Conservation (phyloP, 1,139 yeast species). For the Debaryomyces robertsiae region DNA sequence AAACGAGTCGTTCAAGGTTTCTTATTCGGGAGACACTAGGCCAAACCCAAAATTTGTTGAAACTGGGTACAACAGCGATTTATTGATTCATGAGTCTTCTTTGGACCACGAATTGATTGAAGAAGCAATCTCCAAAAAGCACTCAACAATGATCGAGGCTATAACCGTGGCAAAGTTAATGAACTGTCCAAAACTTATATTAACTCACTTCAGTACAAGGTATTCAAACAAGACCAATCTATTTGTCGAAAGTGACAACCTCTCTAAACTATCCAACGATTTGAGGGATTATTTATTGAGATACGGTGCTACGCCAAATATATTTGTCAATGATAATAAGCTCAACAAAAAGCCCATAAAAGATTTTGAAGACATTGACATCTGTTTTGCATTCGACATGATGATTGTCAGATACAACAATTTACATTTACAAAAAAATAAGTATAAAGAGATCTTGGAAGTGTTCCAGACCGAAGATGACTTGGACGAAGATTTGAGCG, state of each 20-base stretch:
- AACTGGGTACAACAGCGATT: slow-evolving; percentile 69
- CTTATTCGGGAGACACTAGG: slow-evolving; percentile 95
- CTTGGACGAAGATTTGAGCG: slow-evolving; percentile 19
- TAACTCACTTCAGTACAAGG: slow-evolving; percentile 93
- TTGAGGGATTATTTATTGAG: slow-evolving; percentile 29
- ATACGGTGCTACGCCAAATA: slow-evolving; percentile 27
- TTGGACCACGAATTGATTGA: slow-evolving; percentile 77
- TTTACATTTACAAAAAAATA: slow-evolving; percentile 20
- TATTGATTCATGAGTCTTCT: slow-evolving; percentile 91
- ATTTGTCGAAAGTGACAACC: slow-evolving; percentile 27
- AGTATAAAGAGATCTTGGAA: slow-evolving; percentile 18
- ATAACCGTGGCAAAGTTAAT: slow-evolving; percentile 66
- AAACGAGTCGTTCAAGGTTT: slow-evolving; percentile 56
- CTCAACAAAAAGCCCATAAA: slow-evolving; percentile 13
- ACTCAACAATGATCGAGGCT: slow-evolving; percentile 92
- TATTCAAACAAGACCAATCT: slow-evolving; percentile 69
- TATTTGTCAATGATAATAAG: slow-evolving; percentile 25
- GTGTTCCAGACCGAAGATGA: slow-evolving; percentile 21
- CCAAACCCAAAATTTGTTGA: slow-evolving; percentile 65
- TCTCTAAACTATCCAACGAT: slow-evolving; percentile 24
- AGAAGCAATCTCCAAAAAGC: slow-evolving; percentile 83
- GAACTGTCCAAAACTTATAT: slow-evolving; percentile 69
- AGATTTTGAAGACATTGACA: slow-evolving; percentile 33
- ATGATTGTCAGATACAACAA: slow-evolving; percentile 35
- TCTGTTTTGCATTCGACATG: slow-evolving; percentile 47